Evolutionary conservation across 2,329 filamentous ascomycete genomes (phyloP), one percentile per base, ranked within the genome.

Genomic region (Colletotrichum tofieldiae): DNA sequence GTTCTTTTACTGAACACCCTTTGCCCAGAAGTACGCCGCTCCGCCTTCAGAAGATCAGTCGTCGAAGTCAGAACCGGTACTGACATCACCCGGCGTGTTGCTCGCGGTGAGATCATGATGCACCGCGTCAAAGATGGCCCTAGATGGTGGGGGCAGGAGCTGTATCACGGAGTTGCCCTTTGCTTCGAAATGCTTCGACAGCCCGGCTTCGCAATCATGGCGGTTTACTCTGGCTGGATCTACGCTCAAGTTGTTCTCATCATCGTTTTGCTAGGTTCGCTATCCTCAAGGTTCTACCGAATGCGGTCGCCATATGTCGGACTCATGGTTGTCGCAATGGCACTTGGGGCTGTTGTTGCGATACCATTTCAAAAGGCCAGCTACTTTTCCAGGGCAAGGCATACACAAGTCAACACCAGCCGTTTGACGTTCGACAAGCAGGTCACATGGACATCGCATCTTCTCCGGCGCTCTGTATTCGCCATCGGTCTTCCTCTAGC

Each of bases 221-320:
- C 92, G 1, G 72, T 93, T n/a, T 95, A 95, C 79, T 85, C 91
- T 18, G 91, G 88, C 8, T 95, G 93, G 93, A 93, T 94, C 56
- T 94, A 95, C 79, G 92, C 92, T 2, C 92, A 95, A 77, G 87
- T 94, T 2, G 92, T 94, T 6, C 84, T 95, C 66, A 86, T 94
- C 70, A 93, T 95, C 72, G 85, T 93, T 69, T 87, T 94, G 71
- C 85, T 95, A 6, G 93, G 93, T 20, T 92, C 93, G 6, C 82
- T 95, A n/a, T 85, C 91, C 14, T 95, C 93, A 4, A 88, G 87
- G 61, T 86, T 90, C 70, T 95, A 95, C 82, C 85, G 81, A 45
- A 90, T 91, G 78, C 85, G 84, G 58, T 90, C 93, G 20, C 87
- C 90, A 14, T 86, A 86, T 59, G 92, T 95, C 62, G 93, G 93